Conservation (phyloP, 768 basidiomycete species). For the Naematelia aurantialba region DNA sequence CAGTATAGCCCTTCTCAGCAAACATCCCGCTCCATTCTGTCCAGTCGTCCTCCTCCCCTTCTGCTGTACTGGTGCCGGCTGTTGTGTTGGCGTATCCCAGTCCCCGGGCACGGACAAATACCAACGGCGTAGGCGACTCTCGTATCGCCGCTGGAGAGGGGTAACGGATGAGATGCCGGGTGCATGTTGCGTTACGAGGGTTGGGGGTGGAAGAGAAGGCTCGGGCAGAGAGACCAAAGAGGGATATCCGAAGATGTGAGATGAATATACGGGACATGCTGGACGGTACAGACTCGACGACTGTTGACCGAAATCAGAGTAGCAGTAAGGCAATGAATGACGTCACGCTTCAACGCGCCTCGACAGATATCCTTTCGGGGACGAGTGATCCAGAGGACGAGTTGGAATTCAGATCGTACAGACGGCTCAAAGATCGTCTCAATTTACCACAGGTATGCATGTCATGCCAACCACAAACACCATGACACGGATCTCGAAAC, state of each 20-base stretch:
- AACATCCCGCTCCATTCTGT: constrained; percentile 45
- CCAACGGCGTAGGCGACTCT: constrained; percentile 41
- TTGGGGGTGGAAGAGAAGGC: background rate
- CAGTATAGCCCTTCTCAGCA: constrained; percentile 47
- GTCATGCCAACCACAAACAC: no score
- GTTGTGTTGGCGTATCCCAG: background rate
- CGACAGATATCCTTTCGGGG: background rate
- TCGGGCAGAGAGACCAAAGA: background rate
- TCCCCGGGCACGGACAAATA: constrained; percentile 28
- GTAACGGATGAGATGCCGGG: constrained; percentile 32
- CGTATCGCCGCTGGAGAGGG: constrained; percentile 28
- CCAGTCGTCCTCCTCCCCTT: constrained; percentile 20
- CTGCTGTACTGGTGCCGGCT: background rate
- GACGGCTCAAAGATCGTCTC: no score
- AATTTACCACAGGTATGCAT: no score
- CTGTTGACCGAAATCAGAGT: background rate
- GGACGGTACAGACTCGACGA: background rate
- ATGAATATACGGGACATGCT: background rate
- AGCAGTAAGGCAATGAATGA: background rate
- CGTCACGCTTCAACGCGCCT: background rate
- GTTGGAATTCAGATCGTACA: no score
- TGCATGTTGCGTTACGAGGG: constrained; percentile 2
- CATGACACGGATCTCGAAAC: no score
- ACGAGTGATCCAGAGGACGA: no score
- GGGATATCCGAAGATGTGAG: background rate